These are phyloP conservation scores for Gynostemma pentaphyllum DNA, from an alignment of 306 rosid species.

Conservation along the genomic window DNA sequence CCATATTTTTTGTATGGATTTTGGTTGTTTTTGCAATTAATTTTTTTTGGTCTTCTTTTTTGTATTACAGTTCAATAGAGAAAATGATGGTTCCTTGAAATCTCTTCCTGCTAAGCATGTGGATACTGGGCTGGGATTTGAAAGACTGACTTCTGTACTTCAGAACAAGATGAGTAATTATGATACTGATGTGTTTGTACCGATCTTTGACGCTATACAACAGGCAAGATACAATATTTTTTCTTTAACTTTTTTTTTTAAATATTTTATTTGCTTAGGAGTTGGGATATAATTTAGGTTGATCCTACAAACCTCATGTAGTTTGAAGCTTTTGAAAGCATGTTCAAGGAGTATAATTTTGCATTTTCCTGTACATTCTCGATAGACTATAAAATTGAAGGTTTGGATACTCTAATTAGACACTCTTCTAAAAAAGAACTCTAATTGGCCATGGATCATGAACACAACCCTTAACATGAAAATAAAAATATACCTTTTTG, in stretches of 20 bases:
- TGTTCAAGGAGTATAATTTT: too few species aligned
- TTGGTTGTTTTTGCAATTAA: not conserved
- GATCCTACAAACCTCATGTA: not conserved
- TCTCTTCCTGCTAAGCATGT: conserved; percentile 93
- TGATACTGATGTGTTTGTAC: conserved; percentile 89
- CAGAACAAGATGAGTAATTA: conserved; percentile 93
- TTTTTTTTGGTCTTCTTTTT: not conserved
- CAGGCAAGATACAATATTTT: conserved; percentile 27
- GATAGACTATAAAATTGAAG: too few species aligned
- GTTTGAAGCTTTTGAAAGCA: not conserved
- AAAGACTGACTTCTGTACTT: conserved; percentile 79
- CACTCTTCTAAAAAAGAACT: too few species aligned
- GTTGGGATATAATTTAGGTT: not conserved
- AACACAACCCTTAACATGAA: too few species aligned
- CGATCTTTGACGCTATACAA: conserved; percentile 82
- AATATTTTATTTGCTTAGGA: not conserved
- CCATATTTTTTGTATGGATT: not conserved
- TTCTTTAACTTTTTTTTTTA: not conserved
- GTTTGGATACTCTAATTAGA: too few species aligned
- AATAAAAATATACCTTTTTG: too few species aligned
- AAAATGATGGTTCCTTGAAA: conserved; percentile 77
- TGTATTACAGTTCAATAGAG: conserved; percentile 75
- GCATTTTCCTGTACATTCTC: too few species aligned
- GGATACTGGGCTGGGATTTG: conserved; percentile 94
- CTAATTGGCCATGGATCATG: too few species aligned